These are phyloP conservation scores for Nicotiana obtusifolia DNA, from an alignment of 257 asterid species.

Conservation along the genomic window DNA sequence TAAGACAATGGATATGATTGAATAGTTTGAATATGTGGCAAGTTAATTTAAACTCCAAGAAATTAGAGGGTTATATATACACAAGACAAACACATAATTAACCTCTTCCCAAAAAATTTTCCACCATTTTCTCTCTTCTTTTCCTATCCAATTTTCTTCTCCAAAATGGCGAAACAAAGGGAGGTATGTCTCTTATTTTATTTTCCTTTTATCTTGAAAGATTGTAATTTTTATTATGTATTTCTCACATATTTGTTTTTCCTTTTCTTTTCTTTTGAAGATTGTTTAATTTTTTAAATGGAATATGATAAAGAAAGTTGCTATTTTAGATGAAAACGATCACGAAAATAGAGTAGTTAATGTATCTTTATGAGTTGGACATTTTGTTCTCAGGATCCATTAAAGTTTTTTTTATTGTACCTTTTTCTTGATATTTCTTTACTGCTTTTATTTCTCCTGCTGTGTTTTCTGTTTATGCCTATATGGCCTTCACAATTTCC, in stretches of 20 bases:
- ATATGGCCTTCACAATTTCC: background rate
- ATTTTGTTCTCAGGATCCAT: background rate
- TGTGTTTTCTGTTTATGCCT: background rate
- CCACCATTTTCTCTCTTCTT: constrained; percentile 9
- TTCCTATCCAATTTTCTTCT: background rate
- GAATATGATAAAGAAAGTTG: background rate
- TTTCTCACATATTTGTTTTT: background rate
- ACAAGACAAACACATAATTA: background rate
- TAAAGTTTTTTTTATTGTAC: background rate
- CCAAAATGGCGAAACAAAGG: background rate
- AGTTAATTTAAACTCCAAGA: background rate
- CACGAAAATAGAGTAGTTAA: background rate
- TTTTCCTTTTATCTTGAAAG: background rate
- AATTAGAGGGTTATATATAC: background rate
- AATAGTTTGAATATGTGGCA: background rate
- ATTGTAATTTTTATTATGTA: background rate
- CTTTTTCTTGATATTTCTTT: background rate
- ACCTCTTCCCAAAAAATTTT: background rate
- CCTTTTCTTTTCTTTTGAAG: background rate
- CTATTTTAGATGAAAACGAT: background rate
- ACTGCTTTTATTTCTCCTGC: background rate
- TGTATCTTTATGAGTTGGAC: background rate
- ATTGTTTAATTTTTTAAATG: background rate
- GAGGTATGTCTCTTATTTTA: background rate
- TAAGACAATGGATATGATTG: background rate